These are phyloP conservation scores for Hortiboletus rubellus DNA, from an alignment of 1,284 basidiomycete genomes.

Conservation along the genomic window DNA sequence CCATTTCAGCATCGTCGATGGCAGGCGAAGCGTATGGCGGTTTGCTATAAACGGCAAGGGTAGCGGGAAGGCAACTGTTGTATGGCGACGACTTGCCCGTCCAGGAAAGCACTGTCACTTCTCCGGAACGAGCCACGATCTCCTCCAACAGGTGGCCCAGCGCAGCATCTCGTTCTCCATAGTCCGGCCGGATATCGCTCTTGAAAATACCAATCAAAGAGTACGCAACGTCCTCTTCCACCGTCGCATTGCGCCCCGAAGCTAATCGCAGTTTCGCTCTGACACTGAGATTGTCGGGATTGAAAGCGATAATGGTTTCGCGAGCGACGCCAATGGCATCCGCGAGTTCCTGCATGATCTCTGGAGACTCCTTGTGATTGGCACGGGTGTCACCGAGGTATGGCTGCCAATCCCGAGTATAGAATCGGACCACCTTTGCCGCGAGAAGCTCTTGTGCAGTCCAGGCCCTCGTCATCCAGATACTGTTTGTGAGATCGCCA, in stretches of 20 bases:
- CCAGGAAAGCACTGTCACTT: constrained; percentile 20
- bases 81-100: constrained; percentile 15
- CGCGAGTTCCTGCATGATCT: constrained; percentile 19
- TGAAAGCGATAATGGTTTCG: constrained; percentile 7
- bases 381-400: constrained; percentile 9
- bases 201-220: constrained; percentile 20
- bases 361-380: constrained; percentile 16
- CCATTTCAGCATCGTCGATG: background rate
- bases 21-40: background rate
- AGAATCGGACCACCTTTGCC: constrained; percentile 12
- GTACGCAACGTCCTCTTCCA: constrained; percentile 18
- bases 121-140: constrained; percentile 14
- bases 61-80: constrained; percentile 14
- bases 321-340: constrained; percentile 4
- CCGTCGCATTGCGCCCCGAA: constrained; percentile 5
- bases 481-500: background rate
- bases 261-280: constrained; percentile 16
- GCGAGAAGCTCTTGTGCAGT: constrained; percentile 4
- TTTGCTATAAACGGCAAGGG: constrained; percentile 9
- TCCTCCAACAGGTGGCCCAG: constrained; percentile 21
- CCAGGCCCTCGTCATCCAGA: too few species aligned
- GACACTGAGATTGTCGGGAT: constrained; percentile 8
- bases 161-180: constrained; percentile 15
- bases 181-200: constrained; percentile 17
- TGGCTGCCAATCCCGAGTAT: constrained; percentile 6